Conservation (phyloP, 192 early-diverging fungal species). For the Coemansia sp. region DNA sequence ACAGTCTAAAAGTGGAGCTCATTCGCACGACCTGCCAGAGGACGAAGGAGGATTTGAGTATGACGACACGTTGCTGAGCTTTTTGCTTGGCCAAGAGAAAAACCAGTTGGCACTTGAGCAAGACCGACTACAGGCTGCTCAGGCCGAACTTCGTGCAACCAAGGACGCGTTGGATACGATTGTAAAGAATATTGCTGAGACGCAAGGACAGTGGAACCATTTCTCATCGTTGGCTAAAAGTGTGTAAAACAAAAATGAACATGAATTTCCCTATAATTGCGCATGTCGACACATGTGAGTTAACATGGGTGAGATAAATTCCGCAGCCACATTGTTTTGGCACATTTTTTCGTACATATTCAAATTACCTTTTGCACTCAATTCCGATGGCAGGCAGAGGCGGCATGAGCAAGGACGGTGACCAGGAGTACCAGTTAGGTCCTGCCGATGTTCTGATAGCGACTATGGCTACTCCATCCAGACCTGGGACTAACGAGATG, state of each 20-base stretch:
- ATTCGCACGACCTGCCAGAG: conserved; percentile 11
- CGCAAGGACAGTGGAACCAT: conserved; percentile 38
- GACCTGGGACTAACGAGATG: not conserved
- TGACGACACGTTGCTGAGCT: conserved; percentile 27
- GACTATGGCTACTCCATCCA: no score
- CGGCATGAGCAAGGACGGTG: not conserved
- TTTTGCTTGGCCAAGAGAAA: conserved; percentile 40
- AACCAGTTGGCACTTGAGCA: conserved; percentile 31
- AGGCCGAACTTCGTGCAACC: conserved; percentile 15
- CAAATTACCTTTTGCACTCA: not conserved
- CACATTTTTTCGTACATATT: not conserved
- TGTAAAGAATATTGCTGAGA: conserved; percentile 12
- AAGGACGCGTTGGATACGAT: conserved; percentile 15
- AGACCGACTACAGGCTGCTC: conserved; percentile 20
- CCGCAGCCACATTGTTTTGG: conserved; percentile 6
- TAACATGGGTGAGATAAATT: not conserved
- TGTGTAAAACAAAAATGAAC: not conserved
- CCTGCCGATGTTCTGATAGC: not conserved
- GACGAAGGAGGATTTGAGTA: conserved; percentile 27
- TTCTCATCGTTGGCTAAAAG: conserved; percentile 34
- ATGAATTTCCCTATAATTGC: not conserved
- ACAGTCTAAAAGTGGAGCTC: not conserved
- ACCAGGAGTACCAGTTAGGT: conserved; percentile 17
- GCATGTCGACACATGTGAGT: not conserved
- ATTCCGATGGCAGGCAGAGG: not conserved